Percentiles rank a stretch among this genome's conserved stretches.
Evolutionary conservation across 2,329 filamentous ascomycete species (phyloP).

Genomic region (Penicillium sp.): DNA sequence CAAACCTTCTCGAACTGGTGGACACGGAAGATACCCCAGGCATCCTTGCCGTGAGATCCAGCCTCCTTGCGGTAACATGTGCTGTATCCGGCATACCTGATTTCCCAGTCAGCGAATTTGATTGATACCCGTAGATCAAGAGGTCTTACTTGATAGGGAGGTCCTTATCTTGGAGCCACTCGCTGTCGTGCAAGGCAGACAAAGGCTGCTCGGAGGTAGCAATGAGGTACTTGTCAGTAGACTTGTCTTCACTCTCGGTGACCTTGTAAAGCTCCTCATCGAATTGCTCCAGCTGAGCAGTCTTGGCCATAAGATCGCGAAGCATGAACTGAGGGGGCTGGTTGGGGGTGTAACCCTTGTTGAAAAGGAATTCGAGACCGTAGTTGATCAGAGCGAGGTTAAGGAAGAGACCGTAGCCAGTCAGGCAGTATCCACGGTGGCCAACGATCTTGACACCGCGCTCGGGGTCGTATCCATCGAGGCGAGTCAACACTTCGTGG

Average conservation of each 20-base stretch:
- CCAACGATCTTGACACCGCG: constrained; percentile 92
- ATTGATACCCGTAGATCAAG: background rate
- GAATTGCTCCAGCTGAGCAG: constrained; percentile 93
- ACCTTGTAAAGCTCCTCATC: constrained; percentile 99
- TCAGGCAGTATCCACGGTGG: constrained; percentile 91
- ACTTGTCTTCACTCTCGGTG: constrained; percentile 75
- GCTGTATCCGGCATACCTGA: constrained; percentile 77
- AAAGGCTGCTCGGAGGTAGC: constrained; percentile 94
- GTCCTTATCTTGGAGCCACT: constrained; percentile 84
- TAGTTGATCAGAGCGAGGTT: constrained; percentile 96
- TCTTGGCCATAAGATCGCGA: constrained; percentile 95
- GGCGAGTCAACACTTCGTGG: constrained; percentile 84
- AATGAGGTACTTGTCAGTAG: constrained; percentile 81
- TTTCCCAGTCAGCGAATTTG: constrained; percentile 11
- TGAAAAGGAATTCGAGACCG: constrained; percentile 82
- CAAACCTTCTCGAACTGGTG: constrained; percentile 92
- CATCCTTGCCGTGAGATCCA: constrained; percentile 86
- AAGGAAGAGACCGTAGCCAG: constrained; percentile 83
- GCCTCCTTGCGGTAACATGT: constrained; percentile 97
- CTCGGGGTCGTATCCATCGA: constrained; percentile 91
- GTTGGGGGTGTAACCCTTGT: constrained; percentile 77
- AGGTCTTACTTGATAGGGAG: constrained; percentile 76
- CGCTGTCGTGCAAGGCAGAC: constrained; percentile 86
- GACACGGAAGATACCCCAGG: constrained; percentile 97
- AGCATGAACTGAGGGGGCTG: constrained; percentile 95